phyloP scores from a whole-genome alignment of 306 rosid genomes.

The Hylodesmum podocarpum region DNA sequence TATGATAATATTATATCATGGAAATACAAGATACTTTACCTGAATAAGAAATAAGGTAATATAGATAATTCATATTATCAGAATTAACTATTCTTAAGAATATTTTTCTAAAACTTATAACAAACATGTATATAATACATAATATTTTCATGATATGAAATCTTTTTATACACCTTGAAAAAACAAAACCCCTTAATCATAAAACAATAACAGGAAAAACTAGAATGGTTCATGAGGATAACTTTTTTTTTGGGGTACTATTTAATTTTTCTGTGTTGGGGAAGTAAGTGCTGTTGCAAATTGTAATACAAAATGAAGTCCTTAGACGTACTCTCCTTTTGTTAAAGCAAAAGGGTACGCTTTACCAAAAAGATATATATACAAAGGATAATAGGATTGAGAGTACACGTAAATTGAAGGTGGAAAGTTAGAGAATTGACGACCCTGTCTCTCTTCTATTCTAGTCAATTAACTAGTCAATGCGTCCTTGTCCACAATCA shows the following conservation, averaged over 20 bases:
- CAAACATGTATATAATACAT: too few relatives aligned
- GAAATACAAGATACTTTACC: too few relatives aligned
- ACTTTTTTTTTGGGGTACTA: not conserved
- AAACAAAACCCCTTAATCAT: too few relatives aligned
- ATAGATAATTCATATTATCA: too few relatives aligned
- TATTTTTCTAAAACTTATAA: too few relatives aligned
- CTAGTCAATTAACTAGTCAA: conserved; percentile 40
- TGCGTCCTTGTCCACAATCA: conserved; percentile 16
- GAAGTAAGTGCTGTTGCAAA: conserved; percentile 20
- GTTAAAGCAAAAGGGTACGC: conserved; percentile 33
- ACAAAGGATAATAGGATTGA: conserved; percentile 30
- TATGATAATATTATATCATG: too few relatives aligned
- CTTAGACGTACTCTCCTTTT: conserved; percentile 17
- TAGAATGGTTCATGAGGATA: not conserved
- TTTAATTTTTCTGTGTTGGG: not conserved
- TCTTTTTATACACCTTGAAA: too few relatives aligned
- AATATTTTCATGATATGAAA: too few relatives aligned
- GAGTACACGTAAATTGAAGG: conserved; percentile 53
- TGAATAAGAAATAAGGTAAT: too few relatives aligned
- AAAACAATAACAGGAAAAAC: not conserved
- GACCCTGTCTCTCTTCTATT: conserved; percentile 34
- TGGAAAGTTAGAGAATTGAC: conserved; percentile 56
- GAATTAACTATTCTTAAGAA: too few relatives aligned
- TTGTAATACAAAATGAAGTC: conserved; percentile 33
- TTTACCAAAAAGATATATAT: conserved; percentile 19